These are phyloP conservation scores for Candida railenensis DNA, from an alignment of 805 yeast genomes.

Conservation along the genomic window DNA sequence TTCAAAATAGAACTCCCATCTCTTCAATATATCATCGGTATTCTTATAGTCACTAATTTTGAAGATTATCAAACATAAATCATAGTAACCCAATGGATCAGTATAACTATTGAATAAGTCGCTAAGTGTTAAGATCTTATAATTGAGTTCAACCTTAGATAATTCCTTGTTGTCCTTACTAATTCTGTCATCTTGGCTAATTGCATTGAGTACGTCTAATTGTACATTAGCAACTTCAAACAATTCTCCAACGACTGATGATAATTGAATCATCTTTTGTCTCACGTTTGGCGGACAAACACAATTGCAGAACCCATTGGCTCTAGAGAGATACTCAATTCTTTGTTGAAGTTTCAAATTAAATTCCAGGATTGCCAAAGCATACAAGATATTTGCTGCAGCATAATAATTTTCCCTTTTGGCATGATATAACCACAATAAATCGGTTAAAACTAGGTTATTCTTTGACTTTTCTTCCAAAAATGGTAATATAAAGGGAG, in stretches of 20 bases:
- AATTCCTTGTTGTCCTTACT: constrained; percentile 47
- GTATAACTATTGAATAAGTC: constrained; percentile 84
- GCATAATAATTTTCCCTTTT: constrained; percentile 73
- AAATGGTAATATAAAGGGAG: constrained; percentile 77
- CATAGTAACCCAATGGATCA: constrained; percentile 84
- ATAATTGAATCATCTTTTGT: constrained; percentile 71
- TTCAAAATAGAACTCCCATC: constrained; percentile 76
- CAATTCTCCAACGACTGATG: constrained; percentile 70
- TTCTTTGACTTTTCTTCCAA: constrained; percentile 64
- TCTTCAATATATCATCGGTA: constrained; percentile 73
- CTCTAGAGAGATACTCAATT: constrained; percentile 85
- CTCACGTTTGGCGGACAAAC: constrained; percentile 73
- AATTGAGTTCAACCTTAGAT: constrained; percentile 56
- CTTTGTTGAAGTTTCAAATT: constrained; percentile 67
- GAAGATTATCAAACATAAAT: constrained; percentile 73
- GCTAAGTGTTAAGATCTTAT: constrained; percentile 65
- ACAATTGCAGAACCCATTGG: constrained; percentile 89
- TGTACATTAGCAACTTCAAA: constrained; percentile 87
- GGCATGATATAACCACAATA: constrained; percentile 87
- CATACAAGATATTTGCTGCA: constrained; percentile 78
- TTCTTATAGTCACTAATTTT: constrained; percentile 84
- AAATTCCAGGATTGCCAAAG: constrained; percentile 73
- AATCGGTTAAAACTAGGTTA: constrained; percentile 71
- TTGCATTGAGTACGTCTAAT: constrained; percentile 54
- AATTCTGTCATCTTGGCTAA: constrained; percentile 52